These are phyloP conservation scores for Naumovozyma dairenensis DNA, from an alignment of 805 yeast species.

Conservation along the genomic window DNA sequence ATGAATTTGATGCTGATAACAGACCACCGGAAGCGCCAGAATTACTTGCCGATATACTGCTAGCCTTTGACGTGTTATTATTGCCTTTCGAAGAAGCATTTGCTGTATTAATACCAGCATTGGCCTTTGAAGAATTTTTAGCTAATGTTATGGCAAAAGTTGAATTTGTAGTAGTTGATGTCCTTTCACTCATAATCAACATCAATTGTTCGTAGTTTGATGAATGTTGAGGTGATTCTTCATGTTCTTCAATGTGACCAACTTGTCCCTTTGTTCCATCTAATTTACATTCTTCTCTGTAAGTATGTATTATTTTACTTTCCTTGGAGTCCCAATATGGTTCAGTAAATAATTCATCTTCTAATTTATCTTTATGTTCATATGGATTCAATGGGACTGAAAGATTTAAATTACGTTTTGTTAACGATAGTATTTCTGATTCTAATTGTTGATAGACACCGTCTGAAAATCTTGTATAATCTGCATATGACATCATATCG, in stretches of 20 bases:
- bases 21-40: not conserved
- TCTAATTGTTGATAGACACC: constrained; percentile 72
- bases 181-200: constrained; percentile 51
- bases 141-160: constrained; percentile 31
- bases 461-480: constrained; percentile 72
- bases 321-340: constrained; percentile 37
- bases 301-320: constrained; percentile 28
- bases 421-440: constrained; percentile 71
- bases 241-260: constrained; percentile 46
- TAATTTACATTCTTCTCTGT: constrained; percentile 33
- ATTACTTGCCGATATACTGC: not conserved
- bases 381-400: constrained; percentile 68
- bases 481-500: constrained; percentile 78
- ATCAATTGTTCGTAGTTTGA: constrained; percentile 87
- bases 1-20: no score
- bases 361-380: constrained; percentile 31
- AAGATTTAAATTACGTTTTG: constrained; percentile 68
- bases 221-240: constrained; percentile 62
- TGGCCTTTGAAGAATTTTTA: constrained; percentile 21
- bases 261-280: constrained; percentile 33
- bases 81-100: constrained; percentile 2
- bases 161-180: constrained; percentile 31
- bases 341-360: constrained; percentile 25
- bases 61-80: constrained; percentile 4
- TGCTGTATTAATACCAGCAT: constrained; percentile 5